Conservation (phyloP, 495 filamentous ascomycete species). For the Aspergillus mulundensis region DNA sequence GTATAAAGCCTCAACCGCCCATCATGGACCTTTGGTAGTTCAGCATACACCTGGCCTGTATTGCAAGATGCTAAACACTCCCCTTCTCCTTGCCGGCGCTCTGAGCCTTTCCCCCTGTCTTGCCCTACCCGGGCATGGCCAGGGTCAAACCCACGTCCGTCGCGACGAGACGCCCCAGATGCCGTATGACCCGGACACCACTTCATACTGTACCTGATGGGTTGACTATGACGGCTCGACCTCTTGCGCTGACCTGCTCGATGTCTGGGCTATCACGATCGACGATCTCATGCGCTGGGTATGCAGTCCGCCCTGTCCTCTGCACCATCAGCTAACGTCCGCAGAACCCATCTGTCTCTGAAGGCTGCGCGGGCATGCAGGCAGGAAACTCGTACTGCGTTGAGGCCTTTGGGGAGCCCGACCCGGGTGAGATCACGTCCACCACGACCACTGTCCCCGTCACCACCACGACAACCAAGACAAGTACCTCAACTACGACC, state of each 20-base stretch:
- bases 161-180: background rate
- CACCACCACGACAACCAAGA: background rate
- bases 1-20: too few relatives aligned
- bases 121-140: background rate
- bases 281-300: slow-evolving; percentile 7
- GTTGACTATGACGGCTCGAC: background rate
- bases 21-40: too few relatives aligned
- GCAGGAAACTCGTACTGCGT: slow-evolving; percentile 5
- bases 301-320: background rate
- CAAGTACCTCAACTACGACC: background rate
- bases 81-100: too few relatives aligned
- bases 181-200: slow-evolving; percentile 2
- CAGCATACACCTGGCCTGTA: too few relatives aligned
- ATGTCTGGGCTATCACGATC: background rate
- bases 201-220: slow-evolving; percentile 5
- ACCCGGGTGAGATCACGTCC: background rate
- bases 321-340: background rate
- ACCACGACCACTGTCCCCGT: background rate
- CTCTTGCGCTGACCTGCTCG: background rate
- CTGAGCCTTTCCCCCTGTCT: background rate
- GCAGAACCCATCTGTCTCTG: slow-evolving; percentile 6
- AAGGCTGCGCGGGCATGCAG: background rate
- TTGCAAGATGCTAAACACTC: too few relatives aligned
- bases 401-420: slow-evolving; percentile 2
- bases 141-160: background rate